phyloP scores from a whole-genome alignment of 2,329 filamentous ascomycete species.

The Colletotrichum viniferum region DNA sequence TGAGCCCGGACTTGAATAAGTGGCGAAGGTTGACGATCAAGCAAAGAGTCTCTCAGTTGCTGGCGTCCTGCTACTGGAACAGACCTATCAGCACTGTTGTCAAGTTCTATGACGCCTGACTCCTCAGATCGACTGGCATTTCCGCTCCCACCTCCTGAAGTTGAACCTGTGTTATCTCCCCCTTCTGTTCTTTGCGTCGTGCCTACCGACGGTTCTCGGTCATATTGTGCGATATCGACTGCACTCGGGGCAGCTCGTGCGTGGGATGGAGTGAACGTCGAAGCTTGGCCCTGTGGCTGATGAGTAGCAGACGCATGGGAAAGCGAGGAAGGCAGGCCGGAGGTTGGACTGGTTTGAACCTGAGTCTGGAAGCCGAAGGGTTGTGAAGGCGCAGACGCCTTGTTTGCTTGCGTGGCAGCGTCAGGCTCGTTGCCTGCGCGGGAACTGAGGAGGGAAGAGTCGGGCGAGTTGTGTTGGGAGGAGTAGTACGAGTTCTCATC shows the following conservation, averaged over 20 bases:
- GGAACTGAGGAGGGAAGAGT: constrained; percentile 50
- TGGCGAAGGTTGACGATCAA: constrained; percentile 54
- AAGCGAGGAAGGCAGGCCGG: constrained; percentile 1
- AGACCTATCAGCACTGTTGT: constrained; percentile 22
- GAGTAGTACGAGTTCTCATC: constrained; percentile 97
- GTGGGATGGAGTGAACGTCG: constrained; percentile 6
- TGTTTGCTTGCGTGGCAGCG: constrained; percentile 32
- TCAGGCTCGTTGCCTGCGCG: constrained; percentile 51
- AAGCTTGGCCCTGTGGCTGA: constrained; percentile 22
- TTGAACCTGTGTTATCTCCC: constrained; percentile 28
- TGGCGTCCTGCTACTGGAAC: constrained; percentile 11
- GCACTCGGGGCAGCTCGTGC: background rate
- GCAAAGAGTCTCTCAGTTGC: constrained; percentile 9
- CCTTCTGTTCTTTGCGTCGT: constrained; percentile 7
- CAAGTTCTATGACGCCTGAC: constrained; percentile 33
- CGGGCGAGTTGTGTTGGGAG: constrained; percentile 83
- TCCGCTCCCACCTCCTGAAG: constrained; percentile 42
- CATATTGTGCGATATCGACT: background rate
- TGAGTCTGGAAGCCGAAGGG: background rate
- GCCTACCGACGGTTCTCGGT: constrained; percentile 16
- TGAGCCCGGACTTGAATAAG: constrained; percentile 69
- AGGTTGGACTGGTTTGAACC: background rate
- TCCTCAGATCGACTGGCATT: constrained; percentile 47
- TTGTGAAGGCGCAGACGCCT: constrained; percentile 17
- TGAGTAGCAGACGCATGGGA: constrained; percentile 21